Conservation (phyloP, 1,284 basidiomycete species). For the Irpex lacteus region DNA sequence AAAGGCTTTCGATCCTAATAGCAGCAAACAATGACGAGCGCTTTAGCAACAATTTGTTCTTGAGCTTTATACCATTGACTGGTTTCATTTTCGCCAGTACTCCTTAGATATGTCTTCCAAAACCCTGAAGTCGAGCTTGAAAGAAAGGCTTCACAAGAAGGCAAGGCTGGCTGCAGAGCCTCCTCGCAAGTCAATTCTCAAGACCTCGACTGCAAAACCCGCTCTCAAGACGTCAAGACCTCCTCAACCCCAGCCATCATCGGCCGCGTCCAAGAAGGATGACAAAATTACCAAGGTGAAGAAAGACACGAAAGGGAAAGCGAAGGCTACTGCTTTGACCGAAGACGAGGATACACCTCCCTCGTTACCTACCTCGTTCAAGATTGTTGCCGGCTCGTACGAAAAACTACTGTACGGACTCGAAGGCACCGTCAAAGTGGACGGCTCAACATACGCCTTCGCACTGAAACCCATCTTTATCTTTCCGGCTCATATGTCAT, state of each 20-base stretch:
- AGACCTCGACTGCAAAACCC: constrained; percentile 11
- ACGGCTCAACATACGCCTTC: constrained; percentile 37
- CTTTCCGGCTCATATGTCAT: constrained; percentile 95
- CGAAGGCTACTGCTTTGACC: constrained; percentile 13
- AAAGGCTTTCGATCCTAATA: constrained; percentile 23
- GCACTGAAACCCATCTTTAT: constrained; percentile 85
- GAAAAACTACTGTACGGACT: constrained; percentile 95
- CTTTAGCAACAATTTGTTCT: not conserved
- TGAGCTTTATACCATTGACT: not conserved
- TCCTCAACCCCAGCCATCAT: not conserved
- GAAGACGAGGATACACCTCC: constrained; percentile 17
- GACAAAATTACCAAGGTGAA: not conserved
- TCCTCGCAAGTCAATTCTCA: constrained; percentile 3
- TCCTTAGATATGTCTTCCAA: not conserved
- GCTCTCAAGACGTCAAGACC: constrained; percentile 9
- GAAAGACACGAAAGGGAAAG: constrained; percentile 15
- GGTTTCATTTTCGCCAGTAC: not conserved
- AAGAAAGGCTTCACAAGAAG: constrained; percentile 11
- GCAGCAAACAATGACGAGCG: constrained; percentile 17
- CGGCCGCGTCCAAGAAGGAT: constrained; percentile 2
- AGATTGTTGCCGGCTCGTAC: constrained; percentile 89
- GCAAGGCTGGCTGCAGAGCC: constrained; percentile 2
- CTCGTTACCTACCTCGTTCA: constrained; percentile 58
- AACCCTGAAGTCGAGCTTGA: not conserved
- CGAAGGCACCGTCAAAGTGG: constrained; percentile 56